Percentiles rank a stretch among this genome's conserved stretches.
Conservation (phyloP, 208 protist genomes). For the Endotrypanum monterogeii region DNA sequence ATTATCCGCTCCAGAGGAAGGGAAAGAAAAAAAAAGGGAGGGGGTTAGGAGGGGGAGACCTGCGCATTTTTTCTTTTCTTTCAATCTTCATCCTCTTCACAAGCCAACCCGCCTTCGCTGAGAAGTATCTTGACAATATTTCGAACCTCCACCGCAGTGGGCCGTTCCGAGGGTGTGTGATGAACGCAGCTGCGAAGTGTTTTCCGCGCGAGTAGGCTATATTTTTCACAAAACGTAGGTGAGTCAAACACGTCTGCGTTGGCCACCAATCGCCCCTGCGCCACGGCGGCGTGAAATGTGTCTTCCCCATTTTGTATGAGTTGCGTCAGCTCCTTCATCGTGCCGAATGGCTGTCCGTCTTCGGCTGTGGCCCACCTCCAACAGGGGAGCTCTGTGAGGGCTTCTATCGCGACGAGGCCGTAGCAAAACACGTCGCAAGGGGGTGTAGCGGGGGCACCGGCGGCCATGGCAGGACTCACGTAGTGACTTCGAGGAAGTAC, state of each 20-base stretch:
- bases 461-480: constrained; percentile 75
- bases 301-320: constrained; percentile 3
- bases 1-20: neutral
- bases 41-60: no score
- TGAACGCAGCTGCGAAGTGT: neutral
- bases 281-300: constrained; percentile 8
- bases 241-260: constrained; percentile 3
- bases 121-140: constrained; percentile 6
- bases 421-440: constrained; percentile 71
- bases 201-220: neutral
- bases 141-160: constrained; percentile 1
- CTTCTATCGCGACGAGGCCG: constrained; percentile 61
- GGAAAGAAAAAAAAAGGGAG: neutral
- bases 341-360: neutral
- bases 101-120: neutral
- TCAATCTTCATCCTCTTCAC: constrained; percentile 4
- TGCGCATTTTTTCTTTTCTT: no score
- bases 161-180: neutral
- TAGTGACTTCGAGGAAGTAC: constrained; percentile 42
- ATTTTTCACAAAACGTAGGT: neutral
- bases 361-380: constrained; percentile 39
- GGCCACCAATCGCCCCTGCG: constrained; percentile 12
- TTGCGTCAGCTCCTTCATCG: neutral
- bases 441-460: constrained; percentile 34
- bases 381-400: constrained; percentile 24